Conservation (phyloP, 2,329 filamentous ascomycete genomes). For the Neospermospora avenae region DNA sequence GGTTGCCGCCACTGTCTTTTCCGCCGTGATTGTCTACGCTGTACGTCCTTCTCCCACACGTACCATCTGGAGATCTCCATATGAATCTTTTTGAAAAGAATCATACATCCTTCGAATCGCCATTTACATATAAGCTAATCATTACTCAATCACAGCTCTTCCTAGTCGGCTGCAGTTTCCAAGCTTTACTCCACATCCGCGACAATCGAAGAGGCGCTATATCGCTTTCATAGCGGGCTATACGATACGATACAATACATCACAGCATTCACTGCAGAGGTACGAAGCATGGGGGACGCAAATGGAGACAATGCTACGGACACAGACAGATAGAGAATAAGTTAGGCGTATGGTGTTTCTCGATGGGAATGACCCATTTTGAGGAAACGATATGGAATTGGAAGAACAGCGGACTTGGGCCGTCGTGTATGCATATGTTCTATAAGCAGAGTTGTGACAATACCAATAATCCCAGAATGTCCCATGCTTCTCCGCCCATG, state of each 20-base stretch:
- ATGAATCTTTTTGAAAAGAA: no score
- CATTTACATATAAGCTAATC: background rate
- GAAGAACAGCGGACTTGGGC: background rate
- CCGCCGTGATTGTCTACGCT: slow-evolving; percentile 81
- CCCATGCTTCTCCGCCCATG: background rate
- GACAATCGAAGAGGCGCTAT: slow-evolving; percentile 83
- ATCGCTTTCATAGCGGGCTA: slow-evolving; percentile 54
- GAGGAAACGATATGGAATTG: background rate
- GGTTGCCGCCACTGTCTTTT: slow-evolving; percentile 82
- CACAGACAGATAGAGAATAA: slow-evolving; percentile 2
- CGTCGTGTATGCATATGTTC: background rate
- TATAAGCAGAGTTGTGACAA: background rate
- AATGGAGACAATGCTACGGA: background rate
- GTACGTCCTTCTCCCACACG: slow-evolving; percentile 57
- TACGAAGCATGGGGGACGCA: slow-evolving; percentile 1
- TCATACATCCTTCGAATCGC: background rate
- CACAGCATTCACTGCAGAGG: background rate
- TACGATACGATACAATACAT: background rate
- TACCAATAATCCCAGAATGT: background rate
- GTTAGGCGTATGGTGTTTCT: slow-evolving; percentile 26
- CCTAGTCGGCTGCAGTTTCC: slow-evolving; percentile 85
- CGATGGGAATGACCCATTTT: background rate
- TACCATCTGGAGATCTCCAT: no score
- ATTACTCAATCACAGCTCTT: slow-evolving; percentile 59
- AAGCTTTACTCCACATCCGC: slow-evolving; percentile 81